These are phyloP conservation scores for Ogataea sp. DNA, from an alignment of 805 yeast species.

Conservation along the genomic window DNA sequence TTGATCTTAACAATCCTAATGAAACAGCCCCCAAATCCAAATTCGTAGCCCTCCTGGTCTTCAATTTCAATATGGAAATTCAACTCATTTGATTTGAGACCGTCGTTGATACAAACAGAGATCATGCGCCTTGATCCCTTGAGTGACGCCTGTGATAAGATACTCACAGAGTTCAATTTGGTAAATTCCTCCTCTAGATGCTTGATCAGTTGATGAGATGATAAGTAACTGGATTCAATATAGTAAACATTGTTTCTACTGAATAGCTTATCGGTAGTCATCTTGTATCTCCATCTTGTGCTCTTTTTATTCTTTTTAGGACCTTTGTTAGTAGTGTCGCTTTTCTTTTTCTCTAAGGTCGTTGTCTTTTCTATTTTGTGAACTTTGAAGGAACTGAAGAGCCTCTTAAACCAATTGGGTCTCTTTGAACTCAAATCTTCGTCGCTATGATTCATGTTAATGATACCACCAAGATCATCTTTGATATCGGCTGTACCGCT, in stretches of 20 bases:
- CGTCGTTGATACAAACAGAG: background rate
- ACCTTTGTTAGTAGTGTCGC: too few relatives aligned
- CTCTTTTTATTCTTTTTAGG: background rate
- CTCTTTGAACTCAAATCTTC: conserved; percentile 1
- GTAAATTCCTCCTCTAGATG: conserved; percentile 3
- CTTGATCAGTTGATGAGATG: conserved; percentile 3
- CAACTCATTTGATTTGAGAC: conserved; percentile 4
- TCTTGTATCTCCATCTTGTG: background rate
- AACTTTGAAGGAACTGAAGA: conserved; percentile 4
- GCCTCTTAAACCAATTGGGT: conserved; percentile 16
- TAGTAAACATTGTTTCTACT: conserved; percentile 5
- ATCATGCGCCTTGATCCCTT: background rate
- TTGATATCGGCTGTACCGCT: background rate
- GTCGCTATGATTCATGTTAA: background rate
- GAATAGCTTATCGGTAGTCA: conserved; percentile 2
- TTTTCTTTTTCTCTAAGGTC: background rate
- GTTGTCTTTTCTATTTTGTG: background rate
- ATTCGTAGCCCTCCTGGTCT: conserved; percentile 21
- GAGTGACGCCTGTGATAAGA: background rate
- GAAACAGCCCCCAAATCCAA: conserved; percentile 25
- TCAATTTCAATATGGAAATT: conserved; percentile 14
- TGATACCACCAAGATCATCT: background rate
- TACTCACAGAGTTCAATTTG: conserved; percentile 2
- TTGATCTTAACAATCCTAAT: conserved; percentile 14
- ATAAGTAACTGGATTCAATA: conserved; percentile 12